Base-by-base conservation (phyloP, 2,329 filamentous ascomycete genomes). In the Calonectria leucothoes region DNA sequence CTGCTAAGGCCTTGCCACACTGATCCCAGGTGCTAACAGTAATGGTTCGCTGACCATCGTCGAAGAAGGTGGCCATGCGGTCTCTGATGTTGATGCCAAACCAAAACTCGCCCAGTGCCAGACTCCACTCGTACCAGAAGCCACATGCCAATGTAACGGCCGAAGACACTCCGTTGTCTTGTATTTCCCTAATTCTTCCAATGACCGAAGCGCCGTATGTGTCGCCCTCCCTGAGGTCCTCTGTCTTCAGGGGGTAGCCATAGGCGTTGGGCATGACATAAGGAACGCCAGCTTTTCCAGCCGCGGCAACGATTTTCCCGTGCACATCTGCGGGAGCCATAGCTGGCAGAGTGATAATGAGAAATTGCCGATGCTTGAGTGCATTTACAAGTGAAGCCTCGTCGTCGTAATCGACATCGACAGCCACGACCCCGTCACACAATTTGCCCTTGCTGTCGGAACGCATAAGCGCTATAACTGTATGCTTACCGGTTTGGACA, bases 1-100 rank as follows among this genome's bases (percentile, higher is more conserved):
- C 82, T 1, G 90, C 90, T 14, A 92, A 85, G 0, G 89, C 90
- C 0, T 88, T 85, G 0, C 89, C 91, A 57, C 87, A 87, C 82
- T 93, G 91, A 6, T 84, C 77, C 87, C 89, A 91, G 0, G 93
- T 94, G 27, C 88, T 90, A 0, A 85, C 88, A 71, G 88, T 90
- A 77, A 93, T 89, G 68, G 83, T 86, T 2, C 85, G 87, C 23
- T 86, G 86, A 0, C 93, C 93, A 29, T 91, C 89, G 72, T 91
- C 91, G 69, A 86, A 90, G 25, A 90, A 79, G 0, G 85, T 87
- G 14, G 89, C 75, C 12, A 79, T 82, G 1, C 81, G 82, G 35
- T 86, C 85, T 31, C 80, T 80, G 73, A 89, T 84, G 75, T 90
- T 88, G 80, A 90, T 87, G 4, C 89, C 89, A 15, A 85, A 90